Percentiles rank a stretch among this genome's conserved stretches.
Evolutionary conservation across 208 protist genomes (phyloP).

Genomic region (Lotmaria passim): DNA sequence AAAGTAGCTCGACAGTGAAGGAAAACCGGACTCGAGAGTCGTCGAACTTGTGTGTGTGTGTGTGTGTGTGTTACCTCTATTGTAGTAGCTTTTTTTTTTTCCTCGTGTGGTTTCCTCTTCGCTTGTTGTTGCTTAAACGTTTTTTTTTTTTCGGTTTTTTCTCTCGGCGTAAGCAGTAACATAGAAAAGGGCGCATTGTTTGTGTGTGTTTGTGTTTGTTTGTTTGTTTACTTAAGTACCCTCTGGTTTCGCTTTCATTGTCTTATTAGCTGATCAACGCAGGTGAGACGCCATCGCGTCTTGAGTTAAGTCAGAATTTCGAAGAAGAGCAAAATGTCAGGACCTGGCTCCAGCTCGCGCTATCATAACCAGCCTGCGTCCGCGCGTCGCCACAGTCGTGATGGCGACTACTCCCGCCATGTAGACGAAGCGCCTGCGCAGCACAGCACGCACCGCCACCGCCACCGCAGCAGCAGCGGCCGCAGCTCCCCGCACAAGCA

Average conservation of each 20-base stretch:
- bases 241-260: background rate
- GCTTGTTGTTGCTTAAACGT: background rate
- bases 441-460: conserved; percentile 25
- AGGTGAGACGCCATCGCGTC: too few species aligned
- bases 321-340: conserved; percentile 10
- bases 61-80: too few species aligned
- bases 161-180: too few species aligned
- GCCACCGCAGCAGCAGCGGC: conserved; percentile 26
- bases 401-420: conserved; percentile 10
- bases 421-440: conserved; percentile 2
- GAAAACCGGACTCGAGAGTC: too few species aligned
- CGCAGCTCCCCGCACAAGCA: conserved; percentile 15
- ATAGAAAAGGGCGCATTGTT: too few species aligned
- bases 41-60: too few species aligned
- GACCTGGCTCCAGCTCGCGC: conserved; percentile 12
- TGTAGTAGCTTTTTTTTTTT: too few species aligned
- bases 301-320: too few species aligned
- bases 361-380: conserved; percentile 20
- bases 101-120: background rate
- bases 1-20: too few species aligned
- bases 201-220: background rate
- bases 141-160: background rate
- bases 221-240: background rate
- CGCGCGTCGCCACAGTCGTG: conserved; percentile 16
- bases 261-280: too few species aligned